Percentiles rank a stretch among this genome's conserved stretches.
Evolutionary conservation across 148 eudicot species (phyloP).

Genomic region (Camellia sinensis): DNA sequence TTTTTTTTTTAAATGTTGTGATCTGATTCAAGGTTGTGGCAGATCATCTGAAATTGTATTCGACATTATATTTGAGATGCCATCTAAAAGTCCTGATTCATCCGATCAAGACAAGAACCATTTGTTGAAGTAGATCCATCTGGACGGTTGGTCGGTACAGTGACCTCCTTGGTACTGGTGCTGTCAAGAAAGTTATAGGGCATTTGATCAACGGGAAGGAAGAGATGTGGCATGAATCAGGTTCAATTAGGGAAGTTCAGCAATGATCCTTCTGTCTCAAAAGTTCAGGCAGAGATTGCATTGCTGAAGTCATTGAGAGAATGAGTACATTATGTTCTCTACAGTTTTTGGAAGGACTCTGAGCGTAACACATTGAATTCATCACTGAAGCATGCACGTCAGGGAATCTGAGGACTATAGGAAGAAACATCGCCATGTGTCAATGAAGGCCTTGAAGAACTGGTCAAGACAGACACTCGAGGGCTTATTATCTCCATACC

Average conservation of each 20-base stretch:
- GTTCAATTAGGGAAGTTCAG: constrained; percentile 56
- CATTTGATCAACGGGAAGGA: constrained; percentile 79
- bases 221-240: constrained; percentile 89
- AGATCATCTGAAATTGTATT: background rate
- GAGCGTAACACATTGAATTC: constrained; percentile 51
- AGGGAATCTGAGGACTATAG: constrained; percentile 79
- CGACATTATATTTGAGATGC: constrained; percentile 35
- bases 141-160: constrained; percentile 64
- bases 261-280: constrained; percentile 45
- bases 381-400: constrained; percentile 83
- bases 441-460: constrained; percentile 71
- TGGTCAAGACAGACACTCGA: constrained; percentile 77
- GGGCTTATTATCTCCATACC: constrained; percentile 72
- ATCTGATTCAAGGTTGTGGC: background rate
- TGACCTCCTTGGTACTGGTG: constrained; percentile 69
- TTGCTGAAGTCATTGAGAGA: constrained; percentile 55
- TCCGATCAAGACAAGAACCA: constrained; percentile 47
- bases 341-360: constrained; percentile 63
- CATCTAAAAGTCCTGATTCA: constrained; percentile 33
- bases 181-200: constrained; percentile 83
- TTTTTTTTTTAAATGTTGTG: background rate
- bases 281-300: constrained; percentile 54
- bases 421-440: constrained; percentile 68
- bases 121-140: constrained; percentile 79
- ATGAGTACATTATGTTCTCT: constrained; percentile 48